Evolutionary conservation across 768 basidiomycete genomes (phyloP), one percentile per base, ranked within the genome.

Genomic region (Kondoa malvinella): DNA sequence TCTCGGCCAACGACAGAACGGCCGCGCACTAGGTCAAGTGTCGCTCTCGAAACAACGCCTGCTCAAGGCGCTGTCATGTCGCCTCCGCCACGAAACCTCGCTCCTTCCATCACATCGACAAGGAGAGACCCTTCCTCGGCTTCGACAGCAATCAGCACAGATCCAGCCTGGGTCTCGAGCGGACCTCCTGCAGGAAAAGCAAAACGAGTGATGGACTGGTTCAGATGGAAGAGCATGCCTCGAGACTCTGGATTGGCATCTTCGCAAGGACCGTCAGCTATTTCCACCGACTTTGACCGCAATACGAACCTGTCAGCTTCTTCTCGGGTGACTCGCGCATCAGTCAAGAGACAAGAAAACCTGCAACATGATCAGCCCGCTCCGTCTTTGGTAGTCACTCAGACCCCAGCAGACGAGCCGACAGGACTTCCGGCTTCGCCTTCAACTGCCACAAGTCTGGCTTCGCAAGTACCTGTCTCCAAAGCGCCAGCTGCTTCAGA

Each of bases 191-290:
- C 32, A 3, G 66, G 60, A 78, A 88, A 92, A 77, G 92, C 94
- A 2, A 85, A 85, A 77, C 90, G 87, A 75, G 95, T 99, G 65
- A 97, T 97, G 94, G 86, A 92, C 72, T 99, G 95, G 95, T 97
- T 99, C 83, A 81, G 80, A 56, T 75, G 78, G 33, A 79, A 79
- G 70, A 78, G 78, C 56, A 68, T 78, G 27, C 75, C 50, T 27
- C 60, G 75, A 62, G 63, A 73, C 29, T 64, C 69, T 3, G 65
- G 70, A 66, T 60, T 58, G 58, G 67, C 71, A 64, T 67, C 67
- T 69, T 74, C 34, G 14, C 26, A 64, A 64, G 21, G 26, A 14
- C 63, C 63, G 26, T 14, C 26, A 31, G 8, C 40, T 50, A 50
- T 50, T 8, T 50, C 40, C 12, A 32, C 26, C 4, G 59, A 32